Evolutionary conservation across 1,139 yeast species (phyloP).

Genomic region (Debaryomyces subglobosus): DNA sequence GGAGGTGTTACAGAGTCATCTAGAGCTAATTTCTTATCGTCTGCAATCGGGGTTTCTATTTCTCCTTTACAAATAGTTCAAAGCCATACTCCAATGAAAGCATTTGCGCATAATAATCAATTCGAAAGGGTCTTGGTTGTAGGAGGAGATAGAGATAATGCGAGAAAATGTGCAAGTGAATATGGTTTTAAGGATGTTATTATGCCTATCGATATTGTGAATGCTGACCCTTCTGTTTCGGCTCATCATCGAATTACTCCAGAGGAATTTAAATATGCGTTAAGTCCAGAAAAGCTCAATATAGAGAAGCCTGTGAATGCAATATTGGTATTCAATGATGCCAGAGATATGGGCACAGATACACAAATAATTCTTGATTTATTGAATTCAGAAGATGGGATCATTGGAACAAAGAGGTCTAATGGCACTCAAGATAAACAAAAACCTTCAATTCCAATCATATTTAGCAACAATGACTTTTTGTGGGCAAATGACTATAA

Average conservation of each 20-base stretch:
- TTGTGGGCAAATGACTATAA: conserved; percentile 87
- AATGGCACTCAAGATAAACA: conserved; percentile 15
- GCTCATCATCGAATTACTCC: conserved; percentile 67
- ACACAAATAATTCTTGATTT: conserved; percentile 76
- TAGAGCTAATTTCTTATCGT: conserved; percentile 60
- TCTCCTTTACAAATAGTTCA: conserved; percentile 74
- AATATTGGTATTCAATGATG: conserved; percentile 84
- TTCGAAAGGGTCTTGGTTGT: conserved; percentile 73
- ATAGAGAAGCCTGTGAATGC: conserved; percentile 64
- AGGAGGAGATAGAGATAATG: conserved; percentile 77
- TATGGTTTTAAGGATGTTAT: conserved; percentile 86
- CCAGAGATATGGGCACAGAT: conserved; percentile 89
- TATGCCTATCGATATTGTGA: conserved; percentile 73
- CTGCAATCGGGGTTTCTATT: conserved; percentile 52
- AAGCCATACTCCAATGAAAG: conserved; percentile 87
- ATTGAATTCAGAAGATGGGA: conserved; percentile 65
- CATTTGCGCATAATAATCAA: conserved; percentile 47
- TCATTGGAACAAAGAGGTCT: conserved; percentile 61
- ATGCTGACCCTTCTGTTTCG: conserved; percentile 58
- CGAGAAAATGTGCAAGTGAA: conserved; percentile 68
- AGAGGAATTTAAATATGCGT: conserved; percentile 54
- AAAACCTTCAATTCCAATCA: conserved; percentile 73
- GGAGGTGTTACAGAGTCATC: conserved; percentile 79
- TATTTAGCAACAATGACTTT: conserved; percentile 86
- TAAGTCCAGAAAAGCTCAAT: conserved; percentile 29